phyloP scores from a whole-genome alignment of 257 asterid species.

The Cordia subcordata region DNA sequence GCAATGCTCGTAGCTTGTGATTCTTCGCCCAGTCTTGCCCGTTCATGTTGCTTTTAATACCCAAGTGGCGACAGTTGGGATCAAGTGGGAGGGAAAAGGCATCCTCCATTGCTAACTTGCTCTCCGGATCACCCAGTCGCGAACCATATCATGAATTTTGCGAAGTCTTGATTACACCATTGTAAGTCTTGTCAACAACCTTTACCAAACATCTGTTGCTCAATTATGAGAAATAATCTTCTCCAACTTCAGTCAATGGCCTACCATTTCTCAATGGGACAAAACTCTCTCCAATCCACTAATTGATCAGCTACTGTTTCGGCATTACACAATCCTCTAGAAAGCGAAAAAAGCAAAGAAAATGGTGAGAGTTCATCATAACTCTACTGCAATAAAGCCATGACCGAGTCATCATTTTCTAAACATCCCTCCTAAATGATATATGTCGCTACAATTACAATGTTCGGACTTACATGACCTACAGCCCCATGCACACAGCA shows the following conservation, averaged over 20 bases:
- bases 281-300: conserved; percentile 34
- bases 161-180: conserved; percentile 20
- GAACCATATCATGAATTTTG: conserved; percentile 33
- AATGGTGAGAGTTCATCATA: conserved; percentile 34
- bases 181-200: conserved; percentile 31
- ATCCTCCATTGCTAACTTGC: conserved; percentile 24
- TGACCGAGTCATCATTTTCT: conserved; percentile 25
- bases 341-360: conserved; percentile 28
- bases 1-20: conserved; percentile 24
- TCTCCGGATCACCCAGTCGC: conserved; percentile 30
- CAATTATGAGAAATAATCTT: conserved; percentile 29
- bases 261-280: conserved; percentile 27
- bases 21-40: conserved; percentile 2
- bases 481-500: too few relatives aligned
- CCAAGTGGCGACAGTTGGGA: conserved; percentile 23
- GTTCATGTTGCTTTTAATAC: conserved; percentile 20
- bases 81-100: conserved; percentile 23
- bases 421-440: too few relatives aligned
- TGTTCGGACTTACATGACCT: too few relatives aligned
- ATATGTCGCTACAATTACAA: too few relatives aligned
- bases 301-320: conserved; percentile 24
- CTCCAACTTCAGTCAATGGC: conserved; percentile 28
- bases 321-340: conserved; percentile 29
- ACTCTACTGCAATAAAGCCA: conserved; percentile 31
- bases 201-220: conserved; percentile 30